Conservation (phyloP, 2,329 filamentous ascomycete genomes). For the Blastomyces percursus region DNA sequence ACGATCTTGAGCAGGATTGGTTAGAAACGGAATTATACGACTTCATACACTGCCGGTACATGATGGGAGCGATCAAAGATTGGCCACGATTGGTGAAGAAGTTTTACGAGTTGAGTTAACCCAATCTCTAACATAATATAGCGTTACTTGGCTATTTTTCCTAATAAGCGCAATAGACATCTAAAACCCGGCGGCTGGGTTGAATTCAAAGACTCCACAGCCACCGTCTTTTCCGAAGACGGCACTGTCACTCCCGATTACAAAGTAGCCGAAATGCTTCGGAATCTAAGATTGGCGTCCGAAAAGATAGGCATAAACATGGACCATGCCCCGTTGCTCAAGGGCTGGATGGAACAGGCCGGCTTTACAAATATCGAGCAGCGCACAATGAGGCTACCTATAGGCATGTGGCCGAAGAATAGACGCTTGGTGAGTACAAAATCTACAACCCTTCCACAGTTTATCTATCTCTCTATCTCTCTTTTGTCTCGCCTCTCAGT, state of each 20-base stretch:
- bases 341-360: conserved; percentile 15
- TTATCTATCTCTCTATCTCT: not conserved
- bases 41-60: conserved; percentile 43
- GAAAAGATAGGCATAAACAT: conserved; percentile 14
- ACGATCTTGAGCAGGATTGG: conserved; percentile 53
- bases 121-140: not conserved
- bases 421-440: conserved; percentile 11
- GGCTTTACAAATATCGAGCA: conserved; percentile 19
- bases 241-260: conserved; percentile 15
- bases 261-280: conserved; percentile 19
- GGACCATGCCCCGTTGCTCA: conserved; percentile 9
- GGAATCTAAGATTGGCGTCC: conserved; percentile 18
- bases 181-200: conserved; percentile 23
- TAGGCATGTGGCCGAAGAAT: conserved; percentile 21
- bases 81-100: conserved; percentile 41
- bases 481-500: not conserved
- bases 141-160: not conserved
- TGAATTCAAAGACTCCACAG: conserved; percentile 27
- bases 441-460: not conserved
- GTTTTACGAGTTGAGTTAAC: conserved; percentile 31
- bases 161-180: conserved; percentile 1
- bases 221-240: conserved; percentile 21
- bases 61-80: conserved; percentile 43
- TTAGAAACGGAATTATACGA: conserved; percentile 43
- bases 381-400: conserved; percentile 16